Conservation (phyloP, 495 filamentous ascomycete genomes). For the Cercophora samala region DNA sequence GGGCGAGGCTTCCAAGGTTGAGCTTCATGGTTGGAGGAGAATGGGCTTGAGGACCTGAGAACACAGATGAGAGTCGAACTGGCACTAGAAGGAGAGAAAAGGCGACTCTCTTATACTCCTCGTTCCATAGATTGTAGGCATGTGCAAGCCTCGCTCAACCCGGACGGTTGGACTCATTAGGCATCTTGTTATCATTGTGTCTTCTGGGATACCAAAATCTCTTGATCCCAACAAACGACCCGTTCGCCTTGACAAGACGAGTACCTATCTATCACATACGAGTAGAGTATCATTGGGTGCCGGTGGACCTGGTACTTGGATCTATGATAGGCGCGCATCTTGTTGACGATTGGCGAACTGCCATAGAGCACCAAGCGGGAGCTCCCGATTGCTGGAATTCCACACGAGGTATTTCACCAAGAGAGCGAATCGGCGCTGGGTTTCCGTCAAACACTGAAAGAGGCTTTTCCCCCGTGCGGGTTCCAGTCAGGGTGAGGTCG, state of each 20-base stretch:
- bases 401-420: not conserved
- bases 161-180: too few species aligned
- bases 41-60: not conserved
- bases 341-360: not conserved
- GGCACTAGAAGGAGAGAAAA: too few species aligned
- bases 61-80: too few species aligned
- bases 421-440: not conserved
- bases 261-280: not conserved
- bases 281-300: not conserved
- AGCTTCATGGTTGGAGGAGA: not conserved
- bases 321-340: not conserved
- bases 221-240: not conserved
- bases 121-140: too few species aligned
- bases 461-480: not conserved
- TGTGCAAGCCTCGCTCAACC: too few species aligned
- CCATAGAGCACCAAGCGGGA: not conserved
- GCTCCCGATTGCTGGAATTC: not conserved
- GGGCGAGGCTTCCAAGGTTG: slow-evolving; percentile 11
- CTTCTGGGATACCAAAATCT: not conserved
- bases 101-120: too few species aligned
- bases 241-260: not conserved
- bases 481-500: not conserved
- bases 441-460: not conserved
- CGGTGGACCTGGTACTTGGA: not conserved
- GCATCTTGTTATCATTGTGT: too few species aligned